A percentile compares a stretch with the other conserved stretches of the same genome.
phyloP scores from a whole-genome alignment of 2,329 filamentous ascomycete species.

The Emergomyces pasteurianus region DNA sequence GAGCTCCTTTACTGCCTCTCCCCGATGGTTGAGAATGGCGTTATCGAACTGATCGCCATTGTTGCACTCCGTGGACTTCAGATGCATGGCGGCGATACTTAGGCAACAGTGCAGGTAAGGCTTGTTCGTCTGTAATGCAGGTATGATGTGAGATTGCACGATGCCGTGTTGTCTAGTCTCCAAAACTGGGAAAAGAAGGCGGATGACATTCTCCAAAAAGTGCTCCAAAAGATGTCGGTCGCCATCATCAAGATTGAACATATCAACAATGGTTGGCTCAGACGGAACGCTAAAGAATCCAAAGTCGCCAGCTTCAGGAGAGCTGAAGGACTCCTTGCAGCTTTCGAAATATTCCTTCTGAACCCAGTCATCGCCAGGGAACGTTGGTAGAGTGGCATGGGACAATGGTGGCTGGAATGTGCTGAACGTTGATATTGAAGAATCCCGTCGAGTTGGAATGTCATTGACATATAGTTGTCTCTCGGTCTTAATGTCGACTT shows the following conservation, averaged over 20 bases:
- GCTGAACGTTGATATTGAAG: conserved; percentile 82
- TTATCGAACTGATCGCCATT: conserved; percentile 65
- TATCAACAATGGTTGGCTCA: conserved; percentile 35
- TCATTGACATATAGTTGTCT: conserved; percentile 89
- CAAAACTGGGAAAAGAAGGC: conserved; percentile 81
- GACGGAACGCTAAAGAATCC: conserved; percentile 77
- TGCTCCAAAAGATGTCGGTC: conserved; percentile 82
- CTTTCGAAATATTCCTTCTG: conserved; percentile 58
- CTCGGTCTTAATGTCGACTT: conserved; percentile 93
- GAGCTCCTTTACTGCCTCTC: conserved; percentile 69
- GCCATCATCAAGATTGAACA: conserved; percentile 67
- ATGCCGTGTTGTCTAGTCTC: conserved; percentile 82
- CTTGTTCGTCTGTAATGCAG: conserved; percentile 80
- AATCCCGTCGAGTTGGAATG: conserved; percentile 72
- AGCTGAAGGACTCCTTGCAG: conserved; percentile 51
- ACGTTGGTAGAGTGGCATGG: conserved; percentile 53
- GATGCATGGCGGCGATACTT: conserved; percentile 82
- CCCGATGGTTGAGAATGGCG: conserved; percentile 83
- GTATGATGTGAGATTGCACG: conserved; percentile 68
- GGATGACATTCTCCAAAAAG: conserved; percentile 78
- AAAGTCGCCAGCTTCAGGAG: conserved; percentile 52
- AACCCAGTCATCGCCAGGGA: conserved; percentile 57
- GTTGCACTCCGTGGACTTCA: conserved; percentile 59
- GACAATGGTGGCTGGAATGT: conserved; percentile 71
- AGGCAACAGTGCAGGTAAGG: conserved; percentile 92